phyloP scores from a whole-genome alignment of 2,329 filamentous ascomycete genomes.

The Drechslerella coelobrocha region DNA sequence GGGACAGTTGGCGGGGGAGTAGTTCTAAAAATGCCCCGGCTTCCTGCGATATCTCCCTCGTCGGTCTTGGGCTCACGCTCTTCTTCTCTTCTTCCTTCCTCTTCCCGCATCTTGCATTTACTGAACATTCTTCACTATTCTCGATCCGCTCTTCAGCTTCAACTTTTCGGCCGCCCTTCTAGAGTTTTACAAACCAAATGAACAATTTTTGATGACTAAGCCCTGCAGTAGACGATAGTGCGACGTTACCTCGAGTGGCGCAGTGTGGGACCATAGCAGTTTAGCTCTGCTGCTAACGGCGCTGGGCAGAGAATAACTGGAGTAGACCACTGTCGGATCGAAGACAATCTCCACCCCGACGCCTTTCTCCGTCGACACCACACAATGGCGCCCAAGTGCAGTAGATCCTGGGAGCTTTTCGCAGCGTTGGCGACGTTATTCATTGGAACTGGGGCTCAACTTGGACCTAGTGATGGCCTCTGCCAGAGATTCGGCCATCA shows the following conservation, averaged over 20 bases:
- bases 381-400: conserved; percentile 33
- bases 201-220: neutral
- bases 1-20: conserved; percentile 20
- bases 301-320: neutral
- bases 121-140: neutral
- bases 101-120: neutral
- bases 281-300: neutral
- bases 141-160: neutral
- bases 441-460: conserved; percentile 28
- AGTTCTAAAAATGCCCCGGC: conserved; percentile 41
- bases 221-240: neutral
- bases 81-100: neutral
- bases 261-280: neutral
- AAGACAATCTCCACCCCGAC: neutral
- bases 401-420: conserved; percentile 43
- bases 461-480: conserved; percentile 34
- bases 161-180: neutral
- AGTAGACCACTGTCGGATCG: neutral
- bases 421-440: conserved; percentile 32
- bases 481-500: conserved; percentile 47
- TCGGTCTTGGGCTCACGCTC: neutral
- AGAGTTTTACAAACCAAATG: conserved; percentile 1
- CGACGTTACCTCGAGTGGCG: conserved; percentile 3
- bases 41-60: conserved; percentile 10
- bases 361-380: neutral